A percentile compares a stretch with the other conserved stretches of the same genome.
phyloP scores from a whole-genome alignment of 2,329 filamentous ascomycete genomes.

The Rhynchosporium secalis region DNA sequence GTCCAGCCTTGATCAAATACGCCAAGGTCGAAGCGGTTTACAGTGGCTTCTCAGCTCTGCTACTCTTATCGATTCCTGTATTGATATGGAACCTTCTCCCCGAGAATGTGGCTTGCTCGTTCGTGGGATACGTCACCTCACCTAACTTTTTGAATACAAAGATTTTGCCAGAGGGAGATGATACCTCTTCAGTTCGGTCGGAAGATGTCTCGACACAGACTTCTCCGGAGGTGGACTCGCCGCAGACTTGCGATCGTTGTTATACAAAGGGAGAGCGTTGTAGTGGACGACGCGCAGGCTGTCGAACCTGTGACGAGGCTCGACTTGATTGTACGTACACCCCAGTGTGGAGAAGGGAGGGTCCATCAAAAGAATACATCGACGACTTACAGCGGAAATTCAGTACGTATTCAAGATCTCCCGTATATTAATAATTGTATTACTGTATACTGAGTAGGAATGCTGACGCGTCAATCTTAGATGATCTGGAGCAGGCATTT shows the following conservation, averaged over 20 bases:
- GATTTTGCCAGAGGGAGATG: neutral
- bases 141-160: conserved; percentile 2
- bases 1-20: conserved; percentile 56
- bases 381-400: neutral
- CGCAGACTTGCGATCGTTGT: neutral
- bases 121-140: conserved; percentile 55
- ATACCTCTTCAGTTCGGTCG: neutral
- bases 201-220: neutral
- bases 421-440: neutral
- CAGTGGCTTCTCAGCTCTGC: conserved; percentile 59
- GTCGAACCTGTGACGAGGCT: neutral
- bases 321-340: neutral
- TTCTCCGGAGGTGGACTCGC: neutral
- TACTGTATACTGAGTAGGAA: neutral
- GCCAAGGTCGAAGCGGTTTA: conserved; percentile 62
- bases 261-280: neutral
- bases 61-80: conserved; percentile 58
- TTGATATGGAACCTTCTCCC: conserved; percentile 61
- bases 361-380: neutral
- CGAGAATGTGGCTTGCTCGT: conserved; percentile 57
- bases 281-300: neutral
- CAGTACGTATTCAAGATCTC: neutral
- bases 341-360: neutral
- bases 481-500: neutral
- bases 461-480: neutral